Evolutionary conservation across 1,139 yeast species (phyloP), one percentile per base, ranked within the genome.

Genomic region (Debaryomyces sp.): DNA sequence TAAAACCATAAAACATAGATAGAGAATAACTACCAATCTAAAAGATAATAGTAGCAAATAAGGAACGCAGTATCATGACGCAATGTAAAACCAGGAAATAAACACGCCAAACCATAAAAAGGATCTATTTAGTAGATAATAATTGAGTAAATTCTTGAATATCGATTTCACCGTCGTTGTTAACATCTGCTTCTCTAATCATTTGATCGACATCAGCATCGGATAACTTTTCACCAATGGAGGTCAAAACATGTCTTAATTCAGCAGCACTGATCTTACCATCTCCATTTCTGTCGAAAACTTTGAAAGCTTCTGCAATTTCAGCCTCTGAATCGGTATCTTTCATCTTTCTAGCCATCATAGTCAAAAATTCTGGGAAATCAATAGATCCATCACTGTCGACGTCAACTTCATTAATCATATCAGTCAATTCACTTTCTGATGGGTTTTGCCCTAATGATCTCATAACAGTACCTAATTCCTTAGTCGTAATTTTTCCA

Each of bases 291-390:
- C 90, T 78, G 71, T 84, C 89, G 65, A 91, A 90, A 42, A 94
- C 99, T 73, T 92, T 92, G 79, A 94, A 94, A 13, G 99, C 99
- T 73, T 94, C 99, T 56, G 95, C 84, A 59, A 94, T 86, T 70
- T 94, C 99, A 58, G 96, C 98, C 70, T 94, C 98, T 30, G 95
- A 86, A 68, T 94, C 99, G 52, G 96, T 90, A 63, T 94, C 97
- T 73, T 88, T 89, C 85, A 94, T 87, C 67, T 94, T 96, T 73
- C 99, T 87, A 29, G 97, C 96, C 90, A 85, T 85, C 89, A 85
- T 84, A 58, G 89, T 84, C 66, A 85, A 77, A 62, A 85, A 85
- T 68, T 87, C 94, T 58, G 92, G 87, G 75, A 92, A 92, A 69
- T 92, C 98, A 63, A 94, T 91, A 58, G 90, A 85, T 40, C 97